Base-by-base conservation (phyloP, 495 filamentous ascomycete genomes). In the Pyrenula massariospora region DNA sequence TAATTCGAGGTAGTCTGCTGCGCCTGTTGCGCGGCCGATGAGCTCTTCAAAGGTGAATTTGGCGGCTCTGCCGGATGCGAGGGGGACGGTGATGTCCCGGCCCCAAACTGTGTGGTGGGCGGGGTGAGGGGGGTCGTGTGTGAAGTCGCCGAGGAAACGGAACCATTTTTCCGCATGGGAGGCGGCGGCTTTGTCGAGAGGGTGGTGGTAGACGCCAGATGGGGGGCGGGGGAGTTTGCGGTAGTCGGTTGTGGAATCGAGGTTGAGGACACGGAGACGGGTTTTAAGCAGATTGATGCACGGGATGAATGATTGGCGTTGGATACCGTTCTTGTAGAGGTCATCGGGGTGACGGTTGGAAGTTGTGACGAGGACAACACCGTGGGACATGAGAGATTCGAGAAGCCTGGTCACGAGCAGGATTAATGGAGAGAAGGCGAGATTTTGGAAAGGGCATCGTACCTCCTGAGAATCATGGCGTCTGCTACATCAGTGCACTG, bases 401-500 rank as follows among this genome's bases (percentile, higher is more conserved):
- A 97, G 80, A 8, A 98, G 80, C 57, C 91, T 87, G 50, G 8
- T 8, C 15, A 20, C 2, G 25, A 10, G 15, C 36, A 42, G 19
- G 23, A 49, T 24, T 19, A 56, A 48, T 49, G 12, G 42, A 22
- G 23, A 1, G 0, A 19, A 10, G 12, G 22, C 1, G 25, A 59
- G 24, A 57, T 15, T 2, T 19, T 8, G 47, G 11, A 5, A 42
- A 22, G 22, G 31, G 57, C 25, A 55, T 60, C 68, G 24, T 66
- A 84, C 83, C 86, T 77, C 58, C 93, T 75, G 60, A 98, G 68
- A 64, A 98, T 97, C 93, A 98, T 98, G 53, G 93, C 93, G 76
- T 98, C 94, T 11, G 94, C 93, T 20, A 98, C 92, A 73, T 98
- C 93, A 22, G 93, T 98, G 68, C 92, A 96, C 66, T 98, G 93